These are phyloP conservation scores for Boletus speciosus DNA, from an alignment of 768 basidiomycete species.

Conservation along the genomic window DNA sequence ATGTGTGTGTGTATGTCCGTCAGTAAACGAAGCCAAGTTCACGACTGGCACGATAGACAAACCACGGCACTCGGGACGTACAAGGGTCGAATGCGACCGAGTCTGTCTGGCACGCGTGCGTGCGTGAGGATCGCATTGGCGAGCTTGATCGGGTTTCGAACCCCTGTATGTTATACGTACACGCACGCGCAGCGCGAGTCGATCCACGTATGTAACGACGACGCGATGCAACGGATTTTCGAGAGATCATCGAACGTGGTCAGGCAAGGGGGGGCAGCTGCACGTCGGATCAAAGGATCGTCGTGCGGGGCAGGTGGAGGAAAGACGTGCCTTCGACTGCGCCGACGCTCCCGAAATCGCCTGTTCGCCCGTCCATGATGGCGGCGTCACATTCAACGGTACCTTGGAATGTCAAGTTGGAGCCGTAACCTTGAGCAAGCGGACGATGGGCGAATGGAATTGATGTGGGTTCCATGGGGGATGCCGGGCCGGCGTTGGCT, in stretches of 20 bases:
- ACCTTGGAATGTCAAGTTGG: conserved; percentile 73
- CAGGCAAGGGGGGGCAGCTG: neutral
- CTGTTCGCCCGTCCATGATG: conserved; percentile 52
- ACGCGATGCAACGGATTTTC: neutral
- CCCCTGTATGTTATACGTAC: conserved; percentile 37
- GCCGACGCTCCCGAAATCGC: conserved; percentile 68
- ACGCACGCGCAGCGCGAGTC: neutral
- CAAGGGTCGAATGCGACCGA: conserved; percentile 73
- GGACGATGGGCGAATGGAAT: neutral
- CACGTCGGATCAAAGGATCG: conserved; percentile 2
- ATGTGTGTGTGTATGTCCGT: neutral
- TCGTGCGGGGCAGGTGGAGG: neutral
- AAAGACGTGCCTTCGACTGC: conserved; percentile 57
- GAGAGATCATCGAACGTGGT: neutral
- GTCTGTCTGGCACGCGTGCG: conserved; percentile 41
- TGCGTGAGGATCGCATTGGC: conserved; percentile 58
- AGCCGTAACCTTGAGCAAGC: conserved; percentile 55
- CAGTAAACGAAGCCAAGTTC: neutral
- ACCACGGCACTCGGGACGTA: conserved; percentile 29
- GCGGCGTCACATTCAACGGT: conserved; percentile 81
- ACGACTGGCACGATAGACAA: neutral
- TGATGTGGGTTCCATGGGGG: neutral
- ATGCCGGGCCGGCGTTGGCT: neutral
- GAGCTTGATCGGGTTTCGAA: conserved; percentile 65
- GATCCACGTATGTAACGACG: neutral